These are phyloP conservation scores for Pseudocercospora cruenta DNA, from an alignment of 2,329 filamentous ascomycete genomes.

Conservation along the genomic window DNA sequence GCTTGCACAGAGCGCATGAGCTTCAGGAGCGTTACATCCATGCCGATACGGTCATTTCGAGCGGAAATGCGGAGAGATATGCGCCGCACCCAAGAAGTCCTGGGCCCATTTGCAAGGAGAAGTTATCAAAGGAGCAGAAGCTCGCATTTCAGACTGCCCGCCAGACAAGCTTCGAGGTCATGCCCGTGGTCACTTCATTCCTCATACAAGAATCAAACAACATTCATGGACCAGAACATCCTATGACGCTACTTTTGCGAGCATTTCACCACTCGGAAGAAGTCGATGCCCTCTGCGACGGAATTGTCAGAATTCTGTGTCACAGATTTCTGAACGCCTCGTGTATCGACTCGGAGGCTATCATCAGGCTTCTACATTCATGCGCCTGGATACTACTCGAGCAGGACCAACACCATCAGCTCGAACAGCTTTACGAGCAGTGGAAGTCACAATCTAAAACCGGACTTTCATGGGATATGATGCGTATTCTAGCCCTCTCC, in stretches of 20 bases:
- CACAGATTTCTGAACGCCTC: neutral
- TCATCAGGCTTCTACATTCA: neutral
- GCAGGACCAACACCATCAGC: neutral
- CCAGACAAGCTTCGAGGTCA: constrained; percentile 3
- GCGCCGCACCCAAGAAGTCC: neutral
- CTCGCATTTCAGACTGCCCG: neutral
- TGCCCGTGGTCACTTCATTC: neutral
- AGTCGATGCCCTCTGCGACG: neutral
- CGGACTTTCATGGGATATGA: neutral
- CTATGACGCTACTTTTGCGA: neutral
- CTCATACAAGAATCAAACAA: neutral
- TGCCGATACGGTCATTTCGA: neutral
- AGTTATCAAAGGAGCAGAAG: neutral
- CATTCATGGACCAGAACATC: neutral
- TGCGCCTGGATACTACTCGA: neutral
- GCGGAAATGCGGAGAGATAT: neutral
- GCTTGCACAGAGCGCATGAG: neutral
- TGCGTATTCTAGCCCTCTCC: neutral
- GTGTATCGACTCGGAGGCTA: neutral
- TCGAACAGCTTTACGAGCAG: constrained; percentile 1
- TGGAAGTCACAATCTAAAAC: neutral
- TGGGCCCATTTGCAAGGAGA: neutral
- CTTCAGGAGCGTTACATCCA: neutral
- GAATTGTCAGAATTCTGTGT: neutral
- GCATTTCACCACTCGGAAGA: neutral